Base-by-base conservation (phyloP, 768 basidiomycete genomes). In the Pleurotus platypus region DNA sequence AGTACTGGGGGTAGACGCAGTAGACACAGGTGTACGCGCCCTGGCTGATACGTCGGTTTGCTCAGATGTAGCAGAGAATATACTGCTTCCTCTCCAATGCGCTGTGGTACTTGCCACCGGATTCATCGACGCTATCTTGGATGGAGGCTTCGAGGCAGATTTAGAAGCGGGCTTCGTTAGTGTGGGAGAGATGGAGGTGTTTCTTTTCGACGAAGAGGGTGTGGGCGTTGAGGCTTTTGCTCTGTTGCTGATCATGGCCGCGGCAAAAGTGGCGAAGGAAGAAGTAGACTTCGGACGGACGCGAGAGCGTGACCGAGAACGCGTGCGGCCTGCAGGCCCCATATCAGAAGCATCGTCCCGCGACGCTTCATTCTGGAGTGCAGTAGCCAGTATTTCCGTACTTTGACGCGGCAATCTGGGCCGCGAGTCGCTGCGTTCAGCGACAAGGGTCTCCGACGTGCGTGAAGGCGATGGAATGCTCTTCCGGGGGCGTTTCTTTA, bases 251-350 rank as follows among this genome's bases (percentile, higher is more conserved):
- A 35, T 35, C 30, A 45, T 45, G 6, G 51, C 22, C 18, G 51
- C 51, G 20, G 39, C 51, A 13, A 54, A 12, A 39, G 8, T 54
- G 38, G 51, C 51, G 15, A 54, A 13, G 12, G 51, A 54, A n/a
- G 51, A 39, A 11, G 15, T 20, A 11, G 51, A 38, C 24, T 54
- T 54, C 12, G 37, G 39, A 5, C 35, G 51, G 16, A 35, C 51
- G 8, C 51, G 37, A 39, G 51, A 54, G 9, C 51, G 51, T 18
- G 51, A 54, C 39, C 51, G 51, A 9, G 51, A 54, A 11, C 51
- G 51, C 1, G 51, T 54, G 12, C 51, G 35, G 12, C 16, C 42
- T n/a, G 51, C 51, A 18, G 51, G 51, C 12, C 51, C 51, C 22
- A 39, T 37, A n/a, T 43, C 51, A 12, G 12, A 37, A 20, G 39